Evolutionary conservation across 148 eudicot species (phyloP).

Genomic region (Drosera capensis): DNA sequence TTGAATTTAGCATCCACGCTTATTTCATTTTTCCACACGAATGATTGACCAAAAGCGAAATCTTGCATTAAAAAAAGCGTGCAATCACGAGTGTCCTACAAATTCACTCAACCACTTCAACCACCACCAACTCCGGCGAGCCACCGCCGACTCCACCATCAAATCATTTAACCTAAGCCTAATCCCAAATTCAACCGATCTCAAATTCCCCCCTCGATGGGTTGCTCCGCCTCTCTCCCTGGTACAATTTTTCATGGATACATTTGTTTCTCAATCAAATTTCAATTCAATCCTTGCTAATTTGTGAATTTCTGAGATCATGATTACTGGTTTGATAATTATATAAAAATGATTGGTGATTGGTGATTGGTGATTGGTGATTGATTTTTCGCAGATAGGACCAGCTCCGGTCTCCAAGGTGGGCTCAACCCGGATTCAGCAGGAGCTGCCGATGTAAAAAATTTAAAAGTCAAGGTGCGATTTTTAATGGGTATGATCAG

Average conservation of each 20-base stretch:
- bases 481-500: neutral
- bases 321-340: constrained; percentile 1
- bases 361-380: neutral
- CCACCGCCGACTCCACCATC: too few relatives aligned
- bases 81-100: too few relatives aligned
- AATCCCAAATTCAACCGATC: too few relatives aligned
- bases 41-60: too few relatives aligned
- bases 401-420: constrained; percentile 22
- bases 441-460: constrained; percentile 37
- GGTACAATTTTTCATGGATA: constrained; percentile 3
- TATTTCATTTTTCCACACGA: too few relatives aligned
- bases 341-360: neutral
- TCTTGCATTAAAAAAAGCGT: too few relatives aligned
- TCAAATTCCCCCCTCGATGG: too few relatives aligned
- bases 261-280: neutral
- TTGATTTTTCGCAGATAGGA: constrained; percentile 25
- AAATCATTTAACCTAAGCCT: too few relatives aligned
- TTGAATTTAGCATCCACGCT: too few relatives aligned
- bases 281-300: neutral
- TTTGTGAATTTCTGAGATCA: neutral
- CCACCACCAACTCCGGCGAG: too few relatives aligned
- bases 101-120: too few relatives aligned
- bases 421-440: constrained; percentile 35
- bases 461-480: constrained; percentile 59
- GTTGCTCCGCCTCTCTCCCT: constrained; percentile 37